These are phyloP conservation scores for Neonothopanus nambi DNA, from an alignment of 1,284 basidiomycete genomes.

Conservation along the genomic window DNA sequence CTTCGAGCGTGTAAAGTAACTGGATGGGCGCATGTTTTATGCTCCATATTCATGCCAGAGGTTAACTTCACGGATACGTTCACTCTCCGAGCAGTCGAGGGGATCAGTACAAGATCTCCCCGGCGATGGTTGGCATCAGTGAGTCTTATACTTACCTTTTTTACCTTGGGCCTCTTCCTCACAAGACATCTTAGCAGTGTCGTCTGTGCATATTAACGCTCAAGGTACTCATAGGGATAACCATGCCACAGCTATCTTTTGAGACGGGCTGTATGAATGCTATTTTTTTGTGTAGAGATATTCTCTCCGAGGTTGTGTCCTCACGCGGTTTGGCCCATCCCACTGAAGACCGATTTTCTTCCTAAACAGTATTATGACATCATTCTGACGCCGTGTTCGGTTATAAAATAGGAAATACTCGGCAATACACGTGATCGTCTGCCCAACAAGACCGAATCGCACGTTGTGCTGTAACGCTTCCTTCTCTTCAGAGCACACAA, in stretches of 20 bases:
- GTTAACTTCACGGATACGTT: slow-evolving; percentile 76
- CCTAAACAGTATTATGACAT: too few species aligned
- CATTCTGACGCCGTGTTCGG: too few species aligned
- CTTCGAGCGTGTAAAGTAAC: slow-evolving; percentile 90
- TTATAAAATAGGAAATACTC: too few species aligned
- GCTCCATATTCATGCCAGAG: slow-evolving; percentile 87
- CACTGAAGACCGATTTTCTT: too few species aligned
- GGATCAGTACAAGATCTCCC: slow-evolving; percentile 73
- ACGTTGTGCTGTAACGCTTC: too few species aligned
- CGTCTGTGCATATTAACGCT: slow-evolving; percentile 65
- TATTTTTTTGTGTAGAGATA: slow-evolving; percentile 80
- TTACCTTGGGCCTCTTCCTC: slow-evolving; percentile 3
- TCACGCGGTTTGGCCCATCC: too few species aligned
- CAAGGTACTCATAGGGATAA: slow-evolving; percentile 72
- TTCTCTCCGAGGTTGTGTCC: too few species aligned
- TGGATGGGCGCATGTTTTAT: slow-evolving; percentile 91
- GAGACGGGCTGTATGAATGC: slow-evolving; percentile 83
- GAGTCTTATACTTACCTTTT: slow-evolving; percentile 31
- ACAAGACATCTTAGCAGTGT: slow-evolving; percentile 45
- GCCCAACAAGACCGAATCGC: too few species aligned
- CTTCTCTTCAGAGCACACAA: too few species aligned
- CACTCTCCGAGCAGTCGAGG: slow-evolving; percentile 79
- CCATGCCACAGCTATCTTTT: slow-evolving; percentile 76
- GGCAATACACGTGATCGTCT: too few species aligned
- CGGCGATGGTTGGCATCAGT: slow-evolving; percentile 68